phyloP scores from a whole-genome alignment of 2,329 filamentous ascomycete species.

The Fusarium proliferatum region DNA sequence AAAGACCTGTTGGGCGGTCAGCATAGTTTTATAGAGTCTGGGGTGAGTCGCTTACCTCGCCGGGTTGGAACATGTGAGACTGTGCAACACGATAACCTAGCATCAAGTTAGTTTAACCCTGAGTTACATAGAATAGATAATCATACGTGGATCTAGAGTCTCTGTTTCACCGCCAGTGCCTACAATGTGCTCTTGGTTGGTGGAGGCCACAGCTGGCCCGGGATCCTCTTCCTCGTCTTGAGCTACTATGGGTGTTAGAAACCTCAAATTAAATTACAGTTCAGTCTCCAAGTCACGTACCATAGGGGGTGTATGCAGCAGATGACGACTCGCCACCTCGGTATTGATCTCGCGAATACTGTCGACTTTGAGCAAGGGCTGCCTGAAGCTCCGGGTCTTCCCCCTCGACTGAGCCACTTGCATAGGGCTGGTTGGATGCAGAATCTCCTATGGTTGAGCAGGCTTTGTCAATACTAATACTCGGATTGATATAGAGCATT shows the following conservation, averaged over 20 bases:
- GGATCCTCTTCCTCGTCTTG: conserved; percentile 44
- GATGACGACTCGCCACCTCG: conserved; percentile 24
- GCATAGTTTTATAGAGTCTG: background rate
- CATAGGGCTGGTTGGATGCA: conserved; percentile 3
- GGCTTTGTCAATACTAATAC: background rate
- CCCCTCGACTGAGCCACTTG: background rate
- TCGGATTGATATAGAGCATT: background rate
- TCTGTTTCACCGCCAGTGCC: conserved; percentile 38
- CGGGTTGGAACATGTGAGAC: conserved; percentile 53
- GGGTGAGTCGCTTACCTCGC: conserved; percentile 48
- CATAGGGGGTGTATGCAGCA: conserved; percentile 14
- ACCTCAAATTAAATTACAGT: background rate
- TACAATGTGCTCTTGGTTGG: conserved; percentile 25
- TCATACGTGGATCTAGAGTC: conserved; percentile 53
- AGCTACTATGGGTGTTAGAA: conserved; percentile 1
- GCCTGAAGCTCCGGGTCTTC: conserved; percentile 22
- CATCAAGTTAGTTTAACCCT: conserved; percentile 14
- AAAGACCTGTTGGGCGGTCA: conserved; percentile 57
- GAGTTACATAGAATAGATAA: too few species aligned
- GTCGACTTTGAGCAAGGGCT: conserved; percentile 22
- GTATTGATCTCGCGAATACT: conserved; percentile 20
- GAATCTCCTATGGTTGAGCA: conserved; percentile 8
- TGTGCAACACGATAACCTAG: conserved; percentile 56
- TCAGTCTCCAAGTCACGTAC: background rate
- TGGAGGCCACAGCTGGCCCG: conserved; percentile 34